Percentiles rank a stretch among this genome's conserved stretches.
These are phyloP conservation scores for Pseudocercospora fijiensis DNA, from an alignment of 2,329 filamentous ascomycete genomes.

Conservation along the genomic window DNA sequence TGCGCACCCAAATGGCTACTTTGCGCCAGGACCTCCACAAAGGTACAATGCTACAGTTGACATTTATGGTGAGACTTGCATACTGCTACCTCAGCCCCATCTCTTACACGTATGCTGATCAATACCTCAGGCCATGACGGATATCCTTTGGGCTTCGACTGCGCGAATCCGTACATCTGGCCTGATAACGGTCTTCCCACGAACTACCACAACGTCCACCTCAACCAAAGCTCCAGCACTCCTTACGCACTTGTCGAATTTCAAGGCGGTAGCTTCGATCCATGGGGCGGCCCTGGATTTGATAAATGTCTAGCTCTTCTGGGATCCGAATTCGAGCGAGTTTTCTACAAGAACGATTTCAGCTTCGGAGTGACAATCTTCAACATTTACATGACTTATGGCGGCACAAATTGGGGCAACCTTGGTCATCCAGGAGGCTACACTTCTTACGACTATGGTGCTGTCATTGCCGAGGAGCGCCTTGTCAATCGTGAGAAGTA, in stretches of 20 bases:
- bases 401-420: constrained; percentile 84
- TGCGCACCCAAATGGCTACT: constrained; percentile 59
- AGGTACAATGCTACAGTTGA: constrained; percentile 50
- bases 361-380: constrained; percentile 60
- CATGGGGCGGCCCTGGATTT: constrained; percentile 71
- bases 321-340: constrained; percentile 71
- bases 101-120: neutral
- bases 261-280: constrained; percentile 59
- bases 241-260: constrained; percentile 64
- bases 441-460: constrained; percentile 61
- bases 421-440: constrained; percentile 64
- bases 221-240: constrained; percentile 62
- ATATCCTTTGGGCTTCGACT: constrained; percentile 63
- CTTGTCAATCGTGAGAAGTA: constrained; percentile 72
- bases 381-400: constrained; percentile 75
- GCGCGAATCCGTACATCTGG: constrained; percentile 62
- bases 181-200: constrained; percentile 58
- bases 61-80: constrained; percentile 56
- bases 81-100: neutral
- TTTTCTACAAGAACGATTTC: constrained; percentile 66
- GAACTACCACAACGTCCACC: constrained; percentile 55
- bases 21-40: constrained; percentile 58
- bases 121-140: constrained; percentile 67
- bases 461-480: constrained; percentile 68
- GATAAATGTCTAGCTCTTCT: constrained; percentile 64